Conservation (phyloP, 139 green algal genomes). For the Chlorella sp. region DNA sequence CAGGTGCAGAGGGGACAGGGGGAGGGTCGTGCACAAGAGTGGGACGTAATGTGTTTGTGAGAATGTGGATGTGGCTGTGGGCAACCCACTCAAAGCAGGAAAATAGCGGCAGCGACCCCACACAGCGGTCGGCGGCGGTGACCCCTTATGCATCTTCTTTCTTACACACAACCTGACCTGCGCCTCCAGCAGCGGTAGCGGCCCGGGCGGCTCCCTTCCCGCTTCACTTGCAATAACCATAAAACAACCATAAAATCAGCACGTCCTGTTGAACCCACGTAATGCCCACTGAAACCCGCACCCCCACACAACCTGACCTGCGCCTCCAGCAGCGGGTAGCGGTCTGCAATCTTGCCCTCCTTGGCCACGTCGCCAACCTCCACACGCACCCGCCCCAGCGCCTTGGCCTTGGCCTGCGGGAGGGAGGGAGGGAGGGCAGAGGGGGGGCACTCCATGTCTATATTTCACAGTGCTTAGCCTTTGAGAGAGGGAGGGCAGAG, state of each 20-base stretch:
- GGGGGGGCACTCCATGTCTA: not conserved
- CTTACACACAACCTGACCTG: constrained; percentile 5
- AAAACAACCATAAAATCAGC: no score
- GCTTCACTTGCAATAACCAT: no score
- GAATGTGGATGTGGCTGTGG: no score
- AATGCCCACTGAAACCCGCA: no score
- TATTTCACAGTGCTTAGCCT: not conserved
- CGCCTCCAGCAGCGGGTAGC: constrained; percentile 39
- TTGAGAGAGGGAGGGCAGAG: not conserved
- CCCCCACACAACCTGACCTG: not conserved
- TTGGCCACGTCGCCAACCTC: constrained; percentile 19
- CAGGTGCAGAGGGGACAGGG: no score
- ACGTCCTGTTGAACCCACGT: no score
- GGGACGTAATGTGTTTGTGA: no score
- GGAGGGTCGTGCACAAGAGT: no score
- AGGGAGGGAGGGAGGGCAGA: no score
- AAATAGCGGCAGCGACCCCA: not conserved
- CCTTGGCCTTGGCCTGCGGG: constrained; percentile 23
- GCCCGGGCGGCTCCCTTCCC: no score
- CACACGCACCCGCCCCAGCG: constrained; percentile 36
- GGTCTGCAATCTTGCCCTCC: constrained; percentile 21
- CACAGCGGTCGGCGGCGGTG: not conserved
- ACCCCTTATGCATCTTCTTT: no score
- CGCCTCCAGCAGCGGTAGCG: constrained; percentile 36
- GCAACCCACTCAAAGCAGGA: not conserved